Percentiles rank a stretch among this genome's conserved stretches.
These are phyloP conservation scores for Metschnikowia chrysomelidarum DNA, from an alignment of 805 yeast genomes.

Conservation along the genomic window DNA sequence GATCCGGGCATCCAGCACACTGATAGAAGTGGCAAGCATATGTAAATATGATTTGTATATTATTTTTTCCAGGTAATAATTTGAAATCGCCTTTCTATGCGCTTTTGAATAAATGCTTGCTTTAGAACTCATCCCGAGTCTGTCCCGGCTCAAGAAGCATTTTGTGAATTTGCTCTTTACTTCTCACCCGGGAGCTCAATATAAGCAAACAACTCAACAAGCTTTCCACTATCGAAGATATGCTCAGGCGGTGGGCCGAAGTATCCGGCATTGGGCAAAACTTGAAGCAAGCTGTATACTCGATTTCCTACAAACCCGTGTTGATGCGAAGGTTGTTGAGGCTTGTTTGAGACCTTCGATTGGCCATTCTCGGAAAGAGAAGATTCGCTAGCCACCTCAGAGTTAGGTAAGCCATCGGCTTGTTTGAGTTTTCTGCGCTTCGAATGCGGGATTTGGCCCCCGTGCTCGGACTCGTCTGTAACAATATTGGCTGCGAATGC, in stretches of 20 bases:
- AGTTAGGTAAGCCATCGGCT: conserved; percentile 12
- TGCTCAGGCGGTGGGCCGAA: conserved; percentile 48
- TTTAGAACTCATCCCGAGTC: too few relatives aligned
- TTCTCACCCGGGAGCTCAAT: conserved; percentile 22
- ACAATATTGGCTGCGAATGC: conserved; percentile 9
- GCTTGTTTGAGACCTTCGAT: conserved; percentile 6
- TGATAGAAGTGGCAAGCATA: not conserved
- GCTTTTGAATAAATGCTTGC: too few relatives aligned
- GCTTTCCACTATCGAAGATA: conserved; percentile 52
- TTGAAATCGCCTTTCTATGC: too few relatives aligned
- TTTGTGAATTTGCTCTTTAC: not conserved
- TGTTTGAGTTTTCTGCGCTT: conserved; percentile 18
- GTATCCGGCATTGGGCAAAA: conserved; percentile 59
- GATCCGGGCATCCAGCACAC: too few relatives aligned
- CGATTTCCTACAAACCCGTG: conserved; percentile 34
- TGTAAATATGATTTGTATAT: not conserved
- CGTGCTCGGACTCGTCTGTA: conserved; percentile 15
- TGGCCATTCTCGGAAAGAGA: conserved; percentile 1
- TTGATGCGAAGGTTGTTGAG: conserved; percentile 9
- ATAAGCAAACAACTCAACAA: conserved; percentile 43
- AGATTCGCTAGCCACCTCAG: conserved; percentile 3
- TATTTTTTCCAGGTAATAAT: too few relatives aligned
- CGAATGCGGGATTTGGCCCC: conserved; percentile 9
- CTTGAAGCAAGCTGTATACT: conserved; percentile 46
- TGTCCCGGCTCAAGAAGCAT: too few relatives aligned